These are phyloP conservation scores for Leucaena leucocephala DNA, from an alignment of 306 rosid genomes.

Conservation along the genomic window DNA sequence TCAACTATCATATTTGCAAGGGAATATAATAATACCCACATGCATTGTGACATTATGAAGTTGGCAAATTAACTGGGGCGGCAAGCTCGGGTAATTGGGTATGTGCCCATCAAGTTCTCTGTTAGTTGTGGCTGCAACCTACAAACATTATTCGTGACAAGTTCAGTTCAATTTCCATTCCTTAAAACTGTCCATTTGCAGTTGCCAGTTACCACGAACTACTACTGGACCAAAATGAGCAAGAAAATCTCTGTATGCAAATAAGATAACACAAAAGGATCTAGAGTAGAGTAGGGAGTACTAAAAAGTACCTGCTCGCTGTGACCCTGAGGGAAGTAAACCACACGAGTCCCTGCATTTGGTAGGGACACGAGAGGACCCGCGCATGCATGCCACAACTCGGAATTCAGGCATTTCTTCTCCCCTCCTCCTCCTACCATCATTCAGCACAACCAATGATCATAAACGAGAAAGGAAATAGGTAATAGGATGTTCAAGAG, in stretches of 20 bases:
- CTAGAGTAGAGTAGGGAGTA: constrained; percentile 29
- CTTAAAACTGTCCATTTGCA: constrained; percentile 1
- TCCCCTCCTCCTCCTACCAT: constrained; percentile 54
- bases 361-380: constrained; percentile 97
- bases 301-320: constrained; percentile 74
- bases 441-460: constrained; percentile 41
- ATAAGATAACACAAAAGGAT: constrained; percentile 7
- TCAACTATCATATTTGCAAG: constrained; percentile 12
- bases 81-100: constrained; percentile 87
- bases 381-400: constrained; percentile 98
- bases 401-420: constrained; percentile 94
- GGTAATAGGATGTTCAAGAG: constrained; percentile 33
- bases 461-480: constrained; percentile 34
- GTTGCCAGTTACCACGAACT: background rate
- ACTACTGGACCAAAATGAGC: constrained; percentile 21
- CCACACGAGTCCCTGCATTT: constrained; percentile 80
- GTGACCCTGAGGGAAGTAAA: constrained; percentile 97
- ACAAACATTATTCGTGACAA: constrained; percentile 31
- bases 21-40: constrained; percentile 56
- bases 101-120: constrained; percentile 88
- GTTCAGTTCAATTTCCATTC: constrained; percentile 34
- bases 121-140: constrained; percentile 95
- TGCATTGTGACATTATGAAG: constrained; percentile 93
- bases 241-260: constrained; percentile 12
- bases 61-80: constrained; percentile 85